Conservation (phyloP, 163 green algal species). For the Scenedesmus sp. region DNA sequence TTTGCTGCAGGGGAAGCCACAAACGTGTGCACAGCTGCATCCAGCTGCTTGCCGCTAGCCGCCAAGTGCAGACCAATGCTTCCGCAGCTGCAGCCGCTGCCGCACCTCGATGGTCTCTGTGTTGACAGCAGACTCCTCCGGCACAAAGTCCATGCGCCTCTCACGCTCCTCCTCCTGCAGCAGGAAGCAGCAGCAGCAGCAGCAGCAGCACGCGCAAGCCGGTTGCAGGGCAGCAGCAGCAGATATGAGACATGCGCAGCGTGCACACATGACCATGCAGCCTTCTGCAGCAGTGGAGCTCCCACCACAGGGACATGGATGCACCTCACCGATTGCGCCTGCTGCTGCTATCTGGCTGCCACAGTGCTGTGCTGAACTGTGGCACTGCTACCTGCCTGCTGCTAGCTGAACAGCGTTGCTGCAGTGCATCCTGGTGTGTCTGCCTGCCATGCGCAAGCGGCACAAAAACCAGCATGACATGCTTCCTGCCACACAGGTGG, state of each 20-base stretch:
- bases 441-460: no score
- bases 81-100: not conserved
- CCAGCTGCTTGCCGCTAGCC: not conserved
- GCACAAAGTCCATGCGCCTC: conserved; percentile 99
- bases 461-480: no score
- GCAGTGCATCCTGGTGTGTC: no score
- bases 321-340: no score
- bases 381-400: no score
- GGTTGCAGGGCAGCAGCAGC: not conserved
- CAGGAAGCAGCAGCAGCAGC: not conserved
- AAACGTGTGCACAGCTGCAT: no score
- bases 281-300: no score
- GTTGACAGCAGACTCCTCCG: conserved; percentile 97
- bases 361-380: not conserved
- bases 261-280: no score
- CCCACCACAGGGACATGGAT: no score
- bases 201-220: not conserved
- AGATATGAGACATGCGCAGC: no score
- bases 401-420: not conserved
- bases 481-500: no score
- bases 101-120: conserved; percentile 92
- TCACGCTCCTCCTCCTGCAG: conserved; percentile 99
- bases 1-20: not conserved
- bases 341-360: not conserved
- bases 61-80: not conserved